These are phyloP conservation scores for Wickerhamomyces ciferrii DNA, from an alignment of 805 yeast species.

Conservation along the genomic window DNA sequence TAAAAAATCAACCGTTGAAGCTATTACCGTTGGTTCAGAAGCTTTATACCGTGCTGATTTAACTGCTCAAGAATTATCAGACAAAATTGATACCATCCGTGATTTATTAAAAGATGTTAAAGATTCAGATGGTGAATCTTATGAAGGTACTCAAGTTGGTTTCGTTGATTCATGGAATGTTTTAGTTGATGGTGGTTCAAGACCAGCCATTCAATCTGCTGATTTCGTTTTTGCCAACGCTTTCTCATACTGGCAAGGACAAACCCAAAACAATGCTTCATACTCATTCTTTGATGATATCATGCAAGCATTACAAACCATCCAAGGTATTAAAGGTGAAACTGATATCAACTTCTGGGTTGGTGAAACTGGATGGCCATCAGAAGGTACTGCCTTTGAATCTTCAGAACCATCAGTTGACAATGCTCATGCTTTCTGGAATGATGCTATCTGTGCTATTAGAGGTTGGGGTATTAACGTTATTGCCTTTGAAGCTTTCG, in stretches of 20 bases:
- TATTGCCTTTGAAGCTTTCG: conserved; percentile 89
- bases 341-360: conserved; percentile 89
- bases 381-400: conserved; percentile 73
- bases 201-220: conserved; percentile 70
- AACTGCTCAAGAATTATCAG: conserved; percentile 70
- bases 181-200: conserved; percentile 71
- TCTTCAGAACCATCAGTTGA: conserved; percentile 58
- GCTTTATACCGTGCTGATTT: conserved; percentile 88
- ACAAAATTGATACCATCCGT: conserved; percentile 58
- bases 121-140: conserved; percentile 80
- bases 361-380: conserved; percentile 98
- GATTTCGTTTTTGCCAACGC: conserved; percentile 92
- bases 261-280: conserved; percentile 73
- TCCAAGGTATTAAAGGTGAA: conserved; percentile 82
- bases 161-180: conserved; percentile 96
- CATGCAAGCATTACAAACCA: conserved; percentile 91
- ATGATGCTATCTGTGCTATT: conserved; percentile 84
- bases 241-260: conserved; percentile 99
- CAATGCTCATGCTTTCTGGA: conserved; percentile 81
- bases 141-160: conserved; percentile 72
- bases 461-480: conserved; percentile 96
- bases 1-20: conserved; percentile 63
- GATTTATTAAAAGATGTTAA: conserved; percentile 50
- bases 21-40: conserved; percentile 90
- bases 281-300: conserved; percentile 94